Evolutionary conservation across 345 rosid species (phyloP).

Genomic region (Eucalyptus sp.): DNA sequence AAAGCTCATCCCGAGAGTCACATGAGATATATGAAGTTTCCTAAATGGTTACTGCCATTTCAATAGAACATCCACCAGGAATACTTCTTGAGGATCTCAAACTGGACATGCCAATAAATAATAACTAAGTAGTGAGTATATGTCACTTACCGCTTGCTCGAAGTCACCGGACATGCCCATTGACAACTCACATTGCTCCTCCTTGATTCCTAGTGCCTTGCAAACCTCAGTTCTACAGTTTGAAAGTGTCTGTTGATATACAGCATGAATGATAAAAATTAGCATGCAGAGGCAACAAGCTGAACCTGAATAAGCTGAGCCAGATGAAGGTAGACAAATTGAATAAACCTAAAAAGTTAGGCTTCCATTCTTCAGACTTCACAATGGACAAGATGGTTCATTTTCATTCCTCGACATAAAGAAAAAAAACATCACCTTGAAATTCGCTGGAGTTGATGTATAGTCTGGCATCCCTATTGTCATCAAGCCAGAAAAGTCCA

Average conservation of each 20-base stretch:
- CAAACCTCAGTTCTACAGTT: slow-evolving; percentile 71
- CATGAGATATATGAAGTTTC: background rate
- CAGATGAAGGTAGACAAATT: background rate
- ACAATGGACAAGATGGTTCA: background rate
- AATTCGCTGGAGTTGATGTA: slow-evolving; percentile 83
- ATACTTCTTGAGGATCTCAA: background rate
- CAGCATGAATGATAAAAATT: background rate
- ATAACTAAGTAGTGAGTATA: background rate
- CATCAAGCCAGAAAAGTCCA: slow-evolving; percentile 80
- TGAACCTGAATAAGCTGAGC: background rate
- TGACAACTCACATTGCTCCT: slow-evolving; percentile 73
- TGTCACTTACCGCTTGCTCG: slow-evolving; percentile 61
- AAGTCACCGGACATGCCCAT: slow-evolving; percentile 98
- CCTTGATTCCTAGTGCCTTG: slow-evolving; percentile 63
- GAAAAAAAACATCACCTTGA: slow-evolving; percentile 34
- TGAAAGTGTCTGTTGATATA: slow-evolving; percentile 34
- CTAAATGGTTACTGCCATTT: background rate
- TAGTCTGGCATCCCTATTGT: slow-evolving; percentile 91
- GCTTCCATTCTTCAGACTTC: background rate
- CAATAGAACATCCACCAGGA: background rate
- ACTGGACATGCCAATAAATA: background rate
- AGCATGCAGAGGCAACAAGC: background rate
- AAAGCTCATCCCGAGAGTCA: background rate
- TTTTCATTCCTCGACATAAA: background rate
- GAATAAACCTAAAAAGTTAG: background rate